Conservation (phyloP, 1,284 basidiomycete genomes). For the Sporisorium graminicola region DNA sequence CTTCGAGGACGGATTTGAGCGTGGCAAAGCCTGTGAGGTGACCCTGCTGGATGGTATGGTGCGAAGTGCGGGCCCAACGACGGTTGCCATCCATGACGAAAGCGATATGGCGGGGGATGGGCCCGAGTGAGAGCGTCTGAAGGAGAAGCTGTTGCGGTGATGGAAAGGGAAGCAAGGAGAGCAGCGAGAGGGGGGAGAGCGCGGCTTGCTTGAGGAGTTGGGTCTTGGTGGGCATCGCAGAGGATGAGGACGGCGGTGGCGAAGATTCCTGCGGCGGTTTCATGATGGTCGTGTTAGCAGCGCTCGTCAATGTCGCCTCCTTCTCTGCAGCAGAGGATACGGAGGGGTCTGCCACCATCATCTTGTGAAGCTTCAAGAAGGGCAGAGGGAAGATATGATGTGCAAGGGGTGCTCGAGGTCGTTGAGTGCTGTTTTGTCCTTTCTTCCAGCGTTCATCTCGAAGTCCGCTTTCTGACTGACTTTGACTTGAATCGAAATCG, state of each 20-base stretch:
- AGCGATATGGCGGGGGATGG: slow-evolving; percentile 89
- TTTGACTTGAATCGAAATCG: neutral
- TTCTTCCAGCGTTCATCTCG: slow-evolving; percentile 14
- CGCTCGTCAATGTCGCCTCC: neutral
- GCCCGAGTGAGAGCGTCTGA: slow-evolving; percentile 73
- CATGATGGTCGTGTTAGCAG: neutral
- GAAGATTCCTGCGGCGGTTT: neutral
- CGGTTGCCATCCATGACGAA: slow-evolving; percentile 99
- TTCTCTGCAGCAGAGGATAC: neutral
- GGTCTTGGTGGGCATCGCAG: slow-evolving; percentile 17
- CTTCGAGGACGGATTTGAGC: slow-evolving; percentile 74
- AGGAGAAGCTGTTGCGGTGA: slow-evolving; percentile 40
- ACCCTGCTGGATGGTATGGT: slow-evolving; percentile 72
- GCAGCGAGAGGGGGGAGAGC: slow-evolving; percentile 43
- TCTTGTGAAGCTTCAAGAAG: neutral
- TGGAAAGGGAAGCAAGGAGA: slow-evolving; percentile 38
- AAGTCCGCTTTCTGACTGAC: neutral
- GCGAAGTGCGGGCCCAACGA: slow-evolving; percentile 80
- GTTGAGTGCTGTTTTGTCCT: neutral
- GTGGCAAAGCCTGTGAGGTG: slow-evolving; percentile 88
- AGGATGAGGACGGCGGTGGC: neutral
- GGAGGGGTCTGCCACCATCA: slow-evolving; percentile 3
- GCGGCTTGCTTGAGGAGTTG: slow-evolving; percentile 35
- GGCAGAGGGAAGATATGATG: neutral
- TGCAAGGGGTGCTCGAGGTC: too few species aligned